A percentile compares a stretch with the other conserved stretches of the same genome.
These are phyloP conservation scores for Syzygium aromaticum DNA, from an alignment of 345 rosid genomes.

Conservation along the genomic window DNA sequence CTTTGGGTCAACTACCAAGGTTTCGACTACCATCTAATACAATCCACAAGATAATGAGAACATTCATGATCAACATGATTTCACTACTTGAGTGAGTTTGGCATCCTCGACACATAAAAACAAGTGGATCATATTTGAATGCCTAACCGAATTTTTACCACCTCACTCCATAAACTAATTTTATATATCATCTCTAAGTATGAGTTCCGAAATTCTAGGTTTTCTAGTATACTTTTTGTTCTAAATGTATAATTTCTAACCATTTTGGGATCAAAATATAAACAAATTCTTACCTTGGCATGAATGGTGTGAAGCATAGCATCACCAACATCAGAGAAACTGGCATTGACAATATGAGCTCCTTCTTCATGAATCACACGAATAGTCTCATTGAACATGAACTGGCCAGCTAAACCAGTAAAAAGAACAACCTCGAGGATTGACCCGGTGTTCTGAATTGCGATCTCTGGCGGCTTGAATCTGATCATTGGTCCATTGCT, in stretches of 20 bases:
- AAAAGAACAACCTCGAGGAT: conserved; percentile 21
- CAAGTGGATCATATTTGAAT: not conserved
- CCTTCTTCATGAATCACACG: conserved; percentile 33
- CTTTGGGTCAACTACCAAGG: not conserved
- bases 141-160: not conserved
- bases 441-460: not conserved
- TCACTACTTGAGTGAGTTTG: not conserved
- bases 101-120: not conserved
- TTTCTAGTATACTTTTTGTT: not conserved
- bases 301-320: conserved; percentile 22
- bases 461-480: not conserved
- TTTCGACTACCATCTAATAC: not conserved
- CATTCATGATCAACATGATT: not conserved
- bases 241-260: not conserved
- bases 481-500: not conserved
- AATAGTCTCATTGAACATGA: conserved; percentile 21
- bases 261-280: not conserved
- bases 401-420: conserved; percentile 22
- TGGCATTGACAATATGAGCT: conserved; percentile 29
- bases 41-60: not conserved
- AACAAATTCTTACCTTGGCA: conserved; percentile 24
- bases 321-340: conserved; percentile 12
- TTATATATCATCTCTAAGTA: not conserved
- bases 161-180: not conserved
- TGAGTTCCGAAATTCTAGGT: not conserved